Evolutionary conservation across 176 grass and related monocot genomes (phyloP), one percentile per base, ranked within the genome.

Genomic region (Neostapfia colusana): DNA sequence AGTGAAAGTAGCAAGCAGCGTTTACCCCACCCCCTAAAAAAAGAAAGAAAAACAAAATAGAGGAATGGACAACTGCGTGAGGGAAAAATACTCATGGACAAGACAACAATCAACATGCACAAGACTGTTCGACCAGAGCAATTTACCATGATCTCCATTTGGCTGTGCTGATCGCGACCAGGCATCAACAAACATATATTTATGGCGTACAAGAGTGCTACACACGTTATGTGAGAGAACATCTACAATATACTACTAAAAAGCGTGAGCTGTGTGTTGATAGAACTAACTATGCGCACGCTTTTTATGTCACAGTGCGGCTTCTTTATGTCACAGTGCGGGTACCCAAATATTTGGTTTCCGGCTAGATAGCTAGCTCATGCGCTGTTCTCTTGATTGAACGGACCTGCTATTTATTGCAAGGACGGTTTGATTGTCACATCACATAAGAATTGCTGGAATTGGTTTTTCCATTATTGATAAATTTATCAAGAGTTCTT

Each of bases 111-210:
- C n/a, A n/a, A n/a, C n/a, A 46, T 46, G 13, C n/a, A n/a, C n/a
- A n/a, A n/a, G n/a, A n/a, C n/a, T n/a, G n/a, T n/a, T 49, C 0
- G 17, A 49, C 5, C 7, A 27, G 42, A 20, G 1, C 25, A 27
- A 53, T 51, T 24, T 50, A 23, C 65, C 61, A 53, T 53, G 49
- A 8, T 18, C 18, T 7, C 13, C 16, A 82, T 60, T 73, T 42
- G 36, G 45, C 67, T 78, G 79, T 72, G 60, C 27, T 42, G 80
- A 88, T 63, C 0, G 75, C 15, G 69, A 74, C 75, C 13, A 6
- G 75, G 53, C 80, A 63, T 79, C 85, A 5, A 38, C 85, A 79
- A 61, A 79, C 75, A 88, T 35, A 53, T 43, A 74, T 74, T 88
- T 69, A 83, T 88, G 78, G 62, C 13, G 15, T 12, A 17, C 69